Base-by-base conservation (phyloP, 1,284 basidiomycete species). In the Golubevia pallescens region DNA sequence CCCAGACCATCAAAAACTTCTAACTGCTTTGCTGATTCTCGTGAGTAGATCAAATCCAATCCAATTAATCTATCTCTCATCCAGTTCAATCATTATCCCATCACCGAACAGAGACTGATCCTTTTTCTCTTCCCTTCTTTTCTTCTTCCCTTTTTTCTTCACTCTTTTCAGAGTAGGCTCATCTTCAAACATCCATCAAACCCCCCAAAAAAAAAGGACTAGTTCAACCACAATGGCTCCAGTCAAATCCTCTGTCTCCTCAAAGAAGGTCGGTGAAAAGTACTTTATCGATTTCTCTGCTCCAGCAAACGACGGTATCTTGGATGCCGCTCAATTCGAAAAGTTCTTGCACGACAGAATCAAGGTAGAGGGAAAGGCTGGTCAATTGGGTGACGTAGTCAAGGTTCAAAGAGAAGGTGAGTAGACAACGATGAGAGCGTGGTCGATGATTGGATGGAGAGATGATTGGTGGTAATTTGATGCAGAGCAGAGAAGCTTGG, bases 331-430 rank as follows among this genome's bases (percentile, higher is more conserved):
- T 61, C 73, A 72, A 58, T 85, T 85, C 70, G 81, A 84, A 74
- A 82, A 84, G 80, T 85, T 75, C 78, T 80, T 85, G 59, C 83
- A 85, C 78, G 83, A 85, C 74, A 73, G 74, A 63, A 85, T 85
- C 77, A 85, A 85, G 83, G 83, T 85, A 58, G 81, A 85, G 54
- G 80, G 80, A 74, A 84, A 84, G 76, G 80, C 82, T n/a, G 87
- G 86, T 61, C 86, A 87, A 75, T 86, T 87, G 63, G 87, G 86
- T 61, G 86, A 87, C 60, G 75, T 78, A 64, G 80, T 87, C 72
- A 76, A 82, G 71, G 78, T 87, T 75, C 67, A 74, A 58, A 81
- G 86, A 62, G 86, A 87, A 79, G 84, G 81, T 73, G 65, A 77
- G 79, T 81, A 67, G 20, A 23, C 28, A 28, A 48, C 42, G 10